Base-by-base conservation (phyloP, 768 basidiomycete species). In the Cystobasidium ongulense region DNA sequence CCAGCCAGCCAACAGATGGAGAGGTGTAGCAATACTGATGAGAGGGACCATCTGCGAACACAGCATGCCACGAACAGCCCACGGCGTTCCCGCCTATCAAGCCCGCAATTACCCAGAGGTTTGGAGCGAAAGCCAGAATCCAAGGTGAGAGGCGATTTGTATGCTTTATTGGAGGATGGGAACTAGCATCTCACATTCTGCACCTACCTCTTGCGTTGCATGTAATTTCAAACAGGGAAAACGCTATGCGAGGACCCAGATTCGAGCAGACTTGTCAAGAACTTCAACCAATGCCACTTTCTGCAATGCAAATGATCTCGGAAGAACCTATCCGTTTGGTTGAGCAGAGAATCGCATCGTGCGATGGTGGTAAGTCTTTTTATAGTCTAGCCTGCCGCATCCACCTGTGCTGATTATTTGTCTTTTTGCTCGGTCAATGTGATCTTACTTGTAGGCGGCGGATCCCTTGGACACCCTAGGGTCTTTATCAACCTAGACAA, bases 401-500 rank as follows among this genome's bases (percentile, higher is more conserved):
- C 8, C 53, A n/a, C 8, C 7, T 54, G n/a, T 29, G 21, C 53
- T 23, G 53, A 39, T 39, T 39, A 66, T 33, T 23, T 33, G 13
- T 29, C n/a, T 31, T 52, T 11, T 11, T 15, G n/a, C 18, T 21
- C 21, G 11, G 54, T 50, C 25, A 21, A 25, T 31, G 39, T n/a
- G 21, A 21, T 13, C 23, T 27, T 43, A 15, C 31, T 63, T 31
- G 0, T 80, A 98, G 95, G 95, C 82, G 89, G 88, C 80, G 96
- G 95, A 13, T 87, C 96, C 52, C 85, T 99, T 33, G 96, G 96
- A 27, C 96, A 99, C 80, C 96, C 96, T 4, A 94, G 92, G 84
- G 88, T 98, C 74, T 98, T 86, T 80, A 92, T 99, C 81, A 98
- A 98, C 83, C 81, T 99, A 80, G 93, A 98, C 84, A 87, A 91